phyloP scores from a whole-genome alignment of 75 land plant genomes.

The Cupressus sempervirens region DNA sequence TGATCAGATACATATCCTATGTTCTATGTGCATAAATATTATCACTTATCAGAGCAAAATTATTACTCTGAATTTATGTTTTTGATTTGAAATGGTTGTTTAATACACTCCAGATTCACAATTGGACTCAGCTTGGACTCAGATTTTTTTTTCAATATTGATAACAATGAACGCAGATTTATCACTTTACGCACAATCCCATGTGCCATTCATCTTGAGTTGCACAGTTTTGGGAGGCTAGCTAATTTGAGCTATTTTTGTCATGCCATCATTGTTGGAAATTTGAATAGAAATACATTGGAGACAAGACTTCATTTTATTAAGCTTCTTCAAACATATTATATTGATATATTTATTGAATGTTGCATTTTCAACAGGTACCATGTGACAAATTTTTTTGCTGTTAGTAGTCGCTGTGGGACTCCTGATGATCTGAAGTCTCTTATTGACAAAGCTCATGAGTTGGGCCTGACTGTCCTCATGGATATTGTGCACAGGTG shows the following conservation, averaged over 20 bases:
- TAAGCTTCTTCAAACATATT: constrained; percentile 1
- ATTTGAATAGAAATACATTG: background rate
- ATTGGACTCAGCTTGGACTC: background rate
- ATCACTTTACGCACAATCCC: background rate
- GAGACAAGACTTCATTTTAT: background rate
- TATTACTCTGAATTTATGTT: background rate
- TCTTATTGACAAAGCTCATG: constrained; percentile 89
- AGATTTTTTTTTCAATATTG: background rate
- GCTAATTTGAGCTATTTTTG: background rate
- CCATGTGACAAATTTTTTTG: constrained; percentile 91
- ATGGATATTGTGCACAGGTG: constrained; percentile 98
- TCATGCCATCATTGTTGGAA: background rate
- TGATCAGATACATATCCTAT: background rate
- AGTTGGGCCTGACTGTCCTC: constrained; percentile 75
- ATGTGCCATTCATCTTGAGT: background rate
- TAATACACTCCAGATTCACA: background rate
- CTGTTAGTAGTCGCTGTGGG: constrained; percentile 90
- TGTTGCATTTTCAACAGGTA: constrained; percentile 39
- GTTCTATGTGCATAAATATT: background rate
- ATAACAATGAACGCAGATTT: background rate
- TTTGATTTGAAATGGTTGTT: background rate
- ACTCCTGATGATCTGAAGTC: constrained; percentile 94
- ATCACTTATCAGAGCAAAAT: background rate
- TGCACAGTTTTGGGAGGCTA: background rate
- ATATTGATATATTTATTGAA: constrained; percentile 7